phyloP scores from a whole-genome alignment of 2,329 filamentous ascomycete species.

The Botrytis pseudocinerea region DNA sequence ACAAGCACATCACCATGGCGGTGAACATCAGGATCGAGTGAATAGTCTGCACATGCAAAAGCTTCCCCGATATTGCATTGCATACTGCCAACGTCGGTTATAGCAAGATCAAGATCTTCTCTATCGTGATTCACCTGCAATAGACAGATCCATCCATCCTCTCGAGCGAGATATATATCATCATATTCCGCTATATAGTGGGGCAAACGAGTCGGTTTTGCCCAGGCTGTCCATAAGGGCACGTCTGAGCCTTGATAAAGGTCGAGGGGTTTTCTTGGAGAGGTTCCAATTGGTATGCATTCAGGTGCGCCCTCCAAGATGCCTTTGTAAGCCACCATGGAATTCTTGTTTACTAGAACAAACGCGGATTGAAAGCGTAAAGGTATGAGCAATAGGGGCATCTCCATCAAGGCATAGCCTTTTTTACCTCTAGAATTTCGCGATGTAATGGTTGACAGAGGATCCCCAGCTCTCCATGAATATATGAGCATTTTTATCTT shows the following conservation, averaged over 20 bases:
- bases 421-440: slow-evolving; percentile 47
- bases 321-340: slow-evolving; percentile 57
- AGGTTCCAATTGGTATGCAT: neutral
- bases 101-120: slow-evolving; percentile 53
- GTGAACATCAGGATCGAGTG: slow-evolving; percentile 53
- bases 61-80: slow-evolving; percentile 76
- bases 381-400: slow-evolving; percentile 72
- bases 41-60: slow-evolving; percentile 66
- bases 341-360: slow-evolving; percentile 62
- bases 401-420: slow-evolving; percentile 49
- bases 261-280: neutral
- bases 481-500: slow-evolving; percentile 56
- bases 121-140: slow-evolving; percentile 62
- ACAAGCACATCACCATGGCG: slow-evolving; percentile 43
- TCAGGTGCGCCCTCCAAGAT: slow-evolving; percentile 53
- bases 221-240: slow-evolving; percentile 83
- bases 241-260: slow-evolving; percentile 46
- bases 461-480: slow-evolving; percentile 59
- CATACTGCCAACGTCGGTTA: slow-evolving; percentile 62
- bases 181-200: slow-evolving; percentile 67
- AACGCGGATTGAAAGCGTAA: slow-evolving; percentile 71
- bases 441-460: slow-evolving; percentile 48
- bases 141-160: slow-evolving; percentile 79
- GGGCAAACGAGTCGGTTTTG: slow-evolving; percentile 66
- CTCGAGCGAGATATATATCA: slow-evolving; percentile 80